These are phyloP conservation scores for Typha latifolia DNA, from an alignment of 176 grass and related monocot species.

Conservation along the genomic window DNA sequence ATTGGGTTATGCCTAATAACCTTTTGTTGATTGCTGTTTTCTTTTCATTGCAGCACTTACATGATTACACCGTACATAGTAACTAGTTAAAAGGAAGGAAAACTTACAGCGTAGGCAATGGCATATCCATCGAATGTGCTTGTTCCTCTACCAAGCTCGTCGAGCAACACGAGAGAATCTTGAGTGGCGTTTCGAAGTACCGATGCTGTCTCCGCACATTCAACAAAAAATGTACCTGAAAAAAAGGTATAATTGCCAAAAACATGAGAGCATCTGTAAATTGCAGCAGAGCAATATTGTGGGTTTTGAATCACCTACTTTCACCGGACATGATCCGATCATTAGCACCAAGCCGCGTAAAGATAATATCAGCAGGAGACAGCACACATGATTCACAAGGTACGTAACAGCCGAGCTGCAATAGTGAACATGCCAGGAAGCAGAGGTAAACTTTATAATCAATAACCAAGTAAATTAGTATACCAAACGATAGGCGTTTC, in stretches of 20 bases:
- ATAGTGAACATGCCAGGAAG: constrained; percentile 6
- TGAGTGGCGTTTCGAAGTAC: constrained; percentile 73
- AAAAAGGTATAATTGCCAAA: neutral
- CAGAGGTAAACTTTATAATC: neutral
- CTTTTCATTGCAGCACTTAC: neutral
- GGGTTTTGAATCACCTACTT: constrained; percentile 43
- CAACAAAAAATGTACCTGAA: constrained; percentile 80
- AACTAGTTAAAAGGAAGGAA: neutral
- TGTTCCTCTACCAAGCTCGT: constrained; percentile 95
- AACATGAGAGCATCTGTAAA: constrained; percentile 2
- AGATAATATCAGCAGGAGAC: constrained; percentile 68
- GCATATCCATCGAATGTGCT: constrained; percentile 99
- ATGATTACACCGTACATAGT: too few species aligned
- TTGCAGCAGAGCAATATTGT: constrained; percentile 2
- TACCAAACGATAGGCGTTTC: neutral
- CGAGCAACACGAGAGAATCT: constrained; percentile 95
- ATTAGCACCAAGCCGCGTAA: constrained; percentile 85
- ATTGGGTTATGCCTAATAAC: neutral
- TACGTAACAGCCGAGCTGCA: constrained; percentile 88
- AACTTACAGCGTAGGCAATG: constrained; percentile 83
- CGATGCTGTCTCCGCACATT: constrained; percentile 84
- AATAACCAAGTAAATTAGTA: constrained; percentile 17
- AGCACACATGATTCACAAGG: constrained; percentile 67
- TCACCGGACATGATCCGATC: constrained; percentile 95
- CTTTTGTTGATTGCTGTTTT: neutral